Conservation (phyloP, 208 protist species). For the Leishmania major region DNA sequence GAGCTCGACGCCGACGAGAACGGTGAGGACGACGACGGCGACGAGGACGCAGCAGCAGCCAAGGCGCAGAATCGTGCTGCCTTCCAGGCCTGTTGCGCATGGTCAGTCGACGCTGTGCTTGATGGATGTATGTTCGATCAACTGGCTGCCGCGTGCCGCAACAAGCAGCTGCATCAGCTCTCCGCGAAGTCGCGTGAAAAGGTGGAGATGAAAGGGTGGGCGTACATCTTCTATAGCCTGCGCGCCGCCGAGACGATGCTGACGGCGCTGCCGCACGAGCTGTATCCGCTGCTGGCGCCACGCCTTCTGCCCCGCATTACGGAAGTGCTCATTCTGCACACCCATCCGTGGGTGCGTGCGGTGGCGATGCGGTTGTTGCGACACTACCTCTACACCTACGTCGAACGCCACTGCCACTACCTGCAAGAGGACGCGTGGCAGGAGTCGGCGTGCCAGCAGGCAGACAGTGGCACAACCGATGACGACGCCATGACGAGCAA, state of each 20-base stretch:
- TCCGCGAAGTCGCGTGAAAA: constrained; percentile 52
- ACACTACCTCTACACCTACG: constrained; percentile 76
- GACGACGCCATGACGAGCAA: background rate
- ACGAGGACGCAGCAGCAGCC: constrained; percentile 12
- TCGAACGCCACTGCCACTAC: constrained; percentile 64
- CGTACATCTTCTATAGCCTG: constrained; percentile 79
- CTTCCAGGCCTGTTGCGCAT: constrained; percentile 62
- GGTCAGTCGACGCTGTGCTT: constrained; percentile 65
- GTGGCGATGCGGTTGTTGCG: constrained; percentile 70
- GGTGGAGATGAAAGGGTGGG: constrained; percentile 73
- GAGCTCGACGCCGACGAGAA: constrained; percentile 10
- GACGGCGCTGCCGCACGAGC: constrained; percentile 39
- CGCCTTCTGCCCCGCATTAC: constrained; percentile 49
- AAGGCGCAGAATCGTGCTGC: constrained; percentile 32
- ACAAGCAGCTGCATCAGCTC: constrained; percentile 30
- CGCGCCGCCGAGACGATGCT: constrained; percentile 74
- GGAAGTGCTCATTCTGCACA: constrained; percentile 59
- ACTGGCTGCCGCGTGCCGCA: constrained; percentile 33
- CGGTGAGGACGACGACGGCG: constrained; percentile 8
- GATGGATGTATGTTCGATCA: constrained; percentile 72
- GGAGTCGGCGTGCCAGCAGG: constrained; percentile 5
- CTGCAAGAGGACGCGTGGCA: constrained; percentile 45
- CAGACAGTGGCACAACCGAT: constrained; percentile 4
- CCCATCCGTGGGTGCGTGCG: constrained; percentile 85
- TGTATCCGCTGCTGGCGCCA: constrained; percentile 51